Evolutionary conservation across 2,329 filamentous ascomycete species (phyloP), one percentile per base, ranked within the genome.

Genomic region (Diaporthe sp.): DNA sequence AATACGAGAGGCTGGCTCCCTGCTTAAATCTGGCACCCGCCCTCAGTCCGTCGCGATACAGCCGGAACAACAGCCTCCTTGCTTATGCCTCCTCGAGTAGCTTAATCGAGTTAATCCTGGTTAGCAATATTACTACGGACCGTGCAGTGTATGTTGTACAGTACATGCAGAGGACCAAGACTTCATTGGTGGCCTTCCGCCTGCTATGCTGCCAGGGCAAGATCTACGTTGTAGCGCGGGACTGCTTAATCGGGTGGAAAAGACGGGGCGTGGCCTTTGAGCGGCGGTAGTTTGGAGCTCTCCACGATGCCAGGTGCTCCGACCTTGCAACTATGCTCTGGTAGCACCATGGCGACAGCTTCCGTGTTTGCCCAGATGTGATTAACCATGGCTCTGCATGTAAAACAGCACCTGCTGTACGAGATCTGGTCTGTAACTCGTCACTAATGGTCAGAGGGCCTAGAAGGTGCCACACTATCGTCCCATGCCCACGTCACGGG

Each of bases 221-320:
- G 66, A 70, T 70, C 66, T 70, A 70, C 66, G 27, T 70, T 70
- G 51, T 51, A 70, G 66, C 66, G 25, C 22, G 35, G 44, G 47
- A 61, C 55, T 63, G 56, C 70, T 63, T 15, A 61, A 59, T 42
- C 44, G 58, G 56, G 17, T 32, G 25, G 47, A 32, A n/a, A 32
- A 71, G 35, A 63, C 35, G 56, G 56, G 44, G 35, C 55, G 27
- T n/a, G 19, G 47, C 37, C 15, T 35, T 42, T 32, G n/a, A n/a
- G n/a, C 22, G 3, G 56, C 56, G 32, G 44, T 22, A 63, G 32
- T 55, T 63, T 56, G 70, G 70, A 55, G 56, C 44, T 55, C 71
- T 71, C 59, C 65, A 65, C n/a, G 50, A 32, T 17, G 50, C 35
- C 17, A 47, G n/a, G n/a, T n/a, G n/a, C n/a, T n/a, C n/a, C n/a